These are phyloP conservation scores for Suillus occidentalis DNA, from an alignment of 768 basidiomycete species.

Conservation along the genomic window DNA sequence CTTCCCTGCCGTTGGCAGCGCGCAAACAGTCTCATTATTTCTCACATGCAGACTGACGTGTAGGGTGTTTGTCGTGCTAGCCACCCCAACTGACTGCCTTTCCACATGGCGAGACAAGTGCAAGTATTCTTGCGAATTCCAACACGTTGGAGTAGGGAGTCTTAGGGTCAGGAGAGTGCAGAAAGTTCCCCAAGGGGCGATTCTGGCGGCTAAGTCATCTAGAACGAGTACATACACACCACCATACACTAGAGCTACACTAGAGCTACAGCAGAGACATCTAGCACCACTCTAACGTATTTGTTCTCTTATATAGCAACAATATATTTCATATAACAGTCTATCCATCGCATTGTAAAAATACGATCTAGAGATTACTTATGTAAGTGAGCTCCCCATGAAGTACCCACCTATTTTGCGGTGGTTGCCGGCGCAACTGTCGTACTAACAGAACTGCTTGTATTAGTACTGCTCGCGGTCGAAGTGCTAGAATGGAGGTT, in stretches of 20 bases:
- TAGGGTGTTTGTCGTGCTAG: neutral
- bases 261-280: too few relatives aligned
- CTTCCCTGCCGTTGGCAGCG: too few relatives aligned
- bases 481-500: conserved; percentile 3
- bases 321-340: neutral
- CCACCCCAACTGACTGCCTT: neutral
- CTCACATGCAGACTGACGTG: neutral
- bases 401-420: neutral
- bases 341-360: neutral
- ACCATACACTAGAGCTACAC: too few relatives aligned
- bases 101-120: neutral
- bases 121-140: neutral
- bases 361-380: neutral
- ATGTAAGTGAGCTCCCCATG: neutral
- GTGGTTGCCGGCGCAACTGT: neutral
- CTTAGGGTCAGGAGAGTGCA: too few relatives aligned
- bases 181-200: too few relatives aligned
- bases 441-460: conserved; percentile 17
- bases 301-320: neutral
- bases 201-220: too few relatives aligned
- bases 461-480: conserved; percentile 2
- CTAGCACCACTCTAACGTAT: too few relatives aligned
- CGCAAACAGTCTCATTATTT: neutral
- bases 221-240: too few relatives aligned
- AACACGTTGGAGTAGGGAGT: too few relatives aligned